These are phyloP conservation scores for Fraxinus latifolia DNA, from an alignment of 305 asterid species.

Conservation along the genomic window DNA sequence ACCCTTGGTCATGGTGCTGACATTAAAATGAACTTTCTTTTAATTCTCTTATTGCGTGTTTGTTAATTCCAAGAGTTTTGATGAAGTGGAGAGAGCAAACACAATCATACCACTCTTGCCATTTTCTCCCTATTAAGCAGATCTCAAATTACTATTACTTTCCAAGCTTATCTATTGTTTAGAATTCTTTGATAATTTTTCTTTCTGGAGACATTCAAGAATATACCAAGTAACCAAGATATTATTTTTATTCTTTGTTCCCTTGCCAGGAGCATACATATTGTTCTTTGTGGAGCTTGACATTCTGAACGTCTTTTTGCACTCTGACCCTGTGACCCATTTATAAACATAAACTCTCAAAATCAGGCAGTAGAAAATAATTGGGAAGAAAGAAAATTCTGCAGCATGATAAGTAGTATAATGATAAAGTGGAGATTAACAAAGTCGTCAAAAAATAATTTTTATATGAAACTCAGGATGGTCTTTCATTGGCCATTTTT, in stretches of 20 bases:
- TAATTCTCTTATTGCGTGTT: background rate
- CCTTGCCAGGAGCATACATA: background rate
- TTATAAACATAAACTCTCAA: background rate
- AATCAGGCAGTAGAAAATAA: background rate
- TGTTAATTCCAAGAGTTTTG: slow-evolving; percentile 3
- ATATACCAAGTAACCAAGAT: background rate
- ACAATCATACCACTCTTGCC: background rate
- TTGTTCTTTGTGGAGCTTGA: background rate
- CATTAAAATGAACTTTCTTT: slow-evolving; percentile 11
- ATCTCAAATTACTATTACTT: background rate
- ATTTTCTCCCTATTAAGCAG: background rate
- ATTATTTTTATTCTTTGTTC: background rate
- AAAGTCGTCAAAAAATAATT: background rate
- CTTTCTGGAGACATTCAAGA: background rate
- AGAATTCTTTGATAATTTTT: background rate
- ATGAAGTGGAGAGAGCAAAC: background rate
- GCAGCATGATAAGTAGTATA: background rate
- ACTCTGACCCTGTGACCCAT: background rate
- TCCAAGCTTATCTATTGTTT: background rate
- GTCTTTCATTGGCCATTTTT: background rate
- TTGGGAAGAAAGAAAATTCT: background rate
- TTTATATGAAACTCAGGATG: background rate
- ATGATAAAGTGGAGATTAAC: background rate
- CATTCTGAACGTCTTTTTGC: background rate
- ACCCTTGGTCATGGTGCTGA: slow-evolving; percentile 5